A percentile compares a stretch with the other conserved stretches of the same genome.
Conservation (phyloP, 2,329 filamentous ascomycete genomes). For the Monosporascus ibericus region DNA sequence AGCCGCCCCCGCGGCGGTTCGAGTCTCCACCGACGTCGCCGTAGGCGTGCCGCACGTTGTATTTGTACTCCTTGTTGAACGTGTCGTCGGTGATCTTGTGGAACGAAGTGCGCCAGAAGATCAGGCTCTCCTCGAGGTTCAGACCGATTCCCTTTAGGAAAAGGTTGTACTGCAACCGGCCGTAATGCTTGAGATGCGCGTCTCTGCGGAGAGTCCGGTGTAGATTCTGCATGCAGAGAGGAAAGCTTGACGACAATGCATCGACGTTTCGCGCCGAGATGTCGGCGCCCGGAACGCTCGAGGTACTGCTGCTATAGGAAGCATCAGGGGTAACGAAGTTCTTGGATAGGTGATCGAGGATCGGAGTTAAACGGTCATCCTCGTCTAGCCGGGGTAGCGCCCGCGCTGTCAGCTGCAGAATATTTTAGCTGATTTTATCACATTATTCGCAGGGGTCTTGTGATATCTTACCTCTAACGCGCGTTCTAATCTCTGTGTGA, state of each 20-base stretch:
- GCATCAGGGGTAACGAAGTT: slow-evolving; percentile 92
- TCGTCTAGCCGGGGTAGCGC: slow-evolving; percentile 89
- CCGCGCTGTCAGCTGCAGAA: slow-evolving; percentile 69
- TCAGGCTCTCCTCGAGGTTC: slow-evolving; percentile 80
- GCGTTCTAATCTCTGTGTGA: slow-evolving; percentile 69
- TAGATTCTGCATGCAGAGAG: slow-evolving; percentile 88
- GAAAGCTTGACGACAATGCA: slow-evolving; percentile 72
- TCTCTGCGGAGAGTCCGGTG: slow-evolving; percentile 82
- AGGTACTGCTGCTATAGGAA: slow-evolving; percentile 63
- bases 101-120: slow-evolving; percentile 89
- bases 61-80: slow-evolving; percentile 96
- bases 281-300: slow-evolving; percentile 60
- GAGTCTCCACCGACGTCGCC: slow-evolving; percentile 92
- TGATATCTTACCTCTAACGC: slow-evolving; percentile 64
- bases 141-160: slow-evolving; percentile 96
- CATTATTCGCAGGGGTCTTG: slow-evolving; percentile 3
- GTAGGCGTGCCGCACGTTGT: slow-evolving; percentile 93
- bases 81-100: slow-evolving; percentile 83
- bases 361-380: slow-evolving; percentile 76
- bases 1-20: slow-evolving; percentile 80
- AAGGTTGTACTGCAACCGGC: slow-evolving; percentile 87
- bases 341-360: slow-evolving; percentile 75
- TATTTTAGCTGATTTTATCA: slow-evolving; percentile 2
- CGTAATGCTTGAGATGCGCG: slow-evolving; percentile 87
- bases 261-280: slow-evolving; percentile 79